phyloP scores from a whole-genome alignment of 495 filamentous ascomycete genomes.

The Viridothelium virens region DNA sequence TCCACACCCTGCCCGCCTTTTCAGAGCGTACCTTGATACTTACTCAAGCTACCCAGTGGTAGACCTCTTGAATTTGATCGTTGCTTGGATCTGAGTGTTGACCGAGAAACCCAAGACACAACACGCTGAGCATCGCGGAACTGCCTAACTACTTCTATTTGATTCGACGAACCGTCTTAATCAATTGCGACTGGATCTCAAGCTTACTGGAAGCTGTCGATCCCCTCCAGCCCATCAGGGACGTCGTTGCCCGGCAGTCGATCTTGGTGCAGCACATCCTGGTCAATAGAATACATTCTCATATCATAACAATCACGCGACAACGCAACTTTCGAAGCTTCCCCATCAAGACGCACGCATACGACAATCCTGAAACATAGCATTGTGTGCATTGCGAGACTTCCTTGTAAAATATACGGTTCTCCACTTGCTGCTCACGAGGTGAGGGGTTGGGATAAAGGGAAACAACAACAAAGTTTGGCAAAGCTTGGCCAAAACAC shows the following conservation, averaged over 20 bases:
- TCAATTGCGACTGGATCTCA: background rate
- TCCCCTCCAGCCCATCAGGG: background rate
- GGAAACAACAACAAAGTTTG: conserved; percentile 17
- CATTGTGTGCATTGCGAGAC: background rate
- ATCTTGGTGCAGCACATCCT: background rate
- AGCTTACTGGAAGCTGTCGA: background rate
- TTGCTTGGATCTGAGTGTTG: background rate
- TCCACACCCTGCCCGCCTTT: no score
- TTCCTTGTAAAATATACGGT: background rate
- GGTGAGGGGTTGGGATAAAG: background rate
- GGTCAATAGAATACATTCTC: background rate
- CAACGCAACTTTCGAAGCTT: background rate
- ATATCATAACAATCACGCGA: background rate
- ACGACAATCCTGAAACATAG: no score
- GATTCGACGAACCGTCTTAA: background rate
- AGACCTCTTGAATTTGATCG: background rate
- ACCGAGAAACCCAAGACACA: background rate
- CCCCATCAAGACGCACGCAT: no score
- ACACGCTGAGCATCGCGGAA: background rate
- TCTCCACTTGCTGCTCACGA: background rate
- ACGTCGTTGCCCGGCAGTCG: background rate
- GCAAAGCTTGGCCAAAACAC: conserved; percentile 28
- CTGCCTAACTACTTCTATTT: background rate
- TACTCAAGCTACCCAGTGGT: no score
- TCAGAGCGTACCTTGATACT: no score